A percentile compares a stretch with the other conserved stretches of the same genome.
These are phyloP conservation scores for Acanthamoeba sp. DNA, from an alignment of 208 protist species.

Conservation along the genomic window DNA sequence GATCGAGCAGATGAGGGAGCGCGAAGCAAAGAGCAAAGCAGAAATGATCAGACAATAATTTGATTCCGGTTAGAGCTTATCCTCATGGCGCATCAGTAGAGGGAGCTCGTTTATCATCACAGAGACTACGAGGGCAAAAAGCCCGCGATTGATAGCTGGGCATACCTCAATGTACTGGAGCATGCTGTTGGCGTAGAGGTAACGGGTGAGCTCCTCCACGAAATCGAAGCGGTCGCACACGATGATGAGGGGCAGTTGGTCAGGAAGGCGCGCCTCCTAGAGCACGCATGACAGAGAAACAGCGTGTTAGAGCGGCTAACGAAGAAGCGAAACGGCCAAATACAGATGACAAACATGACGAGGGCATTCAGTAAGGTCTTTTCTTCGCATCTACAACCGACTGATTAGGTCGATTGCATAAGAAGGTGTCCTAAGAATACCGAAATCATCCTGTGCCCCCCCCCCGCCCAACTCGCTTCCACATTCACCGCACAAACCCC, in stretches of 20 bases:
- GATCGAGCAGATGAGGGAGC: not conserved
- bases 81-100: slow-evolving; percentile 71
- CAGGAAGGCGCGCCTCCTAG: slow-evolving; percentile 96
- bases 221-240: slow-evolving; percentile 99
- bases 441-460: slow-evolving; percentile 25
- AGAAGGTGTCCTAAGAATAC: slow-evolving; percentile 57
- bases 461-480: too few relatives aligned
- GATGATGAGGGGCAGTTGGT: slow-evolving; percentile 99
- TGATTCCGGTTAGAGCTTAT: slow-evolving; percentile 69
- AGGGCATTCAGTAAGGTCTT: slow-evolving; percentile 3
- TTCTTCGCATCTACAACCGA: slow-evolving; percentile 46
- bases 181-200: slow-evolving; percentile 97
- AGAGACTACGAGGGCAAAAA: not conserved
- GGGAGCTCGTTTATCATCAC: slow-evolving; percentile 69
- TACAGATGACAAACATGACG: not conserved
- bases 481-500: not conserved
- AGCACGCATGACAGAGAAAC: not conserved
- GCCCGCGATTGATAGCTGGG: not conserved
- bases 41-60: slow-evolving; percentile 40
- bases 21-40: not conserved
- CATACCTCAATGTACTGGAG: slow-evolving; percentile 96
- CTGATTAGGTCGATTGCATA: slow-evolving; percentile 17
- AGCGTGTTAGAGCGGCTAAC: not conserved
- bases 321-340: not conserved
- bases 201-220: slow-evolving; percentile 98